A percentile compares a stretch with the other conserved stretches of the same genome.
phyloP scores from a whole-genome alignment of 805 yeast genomes.

The Starmerella stellata region DNA sequence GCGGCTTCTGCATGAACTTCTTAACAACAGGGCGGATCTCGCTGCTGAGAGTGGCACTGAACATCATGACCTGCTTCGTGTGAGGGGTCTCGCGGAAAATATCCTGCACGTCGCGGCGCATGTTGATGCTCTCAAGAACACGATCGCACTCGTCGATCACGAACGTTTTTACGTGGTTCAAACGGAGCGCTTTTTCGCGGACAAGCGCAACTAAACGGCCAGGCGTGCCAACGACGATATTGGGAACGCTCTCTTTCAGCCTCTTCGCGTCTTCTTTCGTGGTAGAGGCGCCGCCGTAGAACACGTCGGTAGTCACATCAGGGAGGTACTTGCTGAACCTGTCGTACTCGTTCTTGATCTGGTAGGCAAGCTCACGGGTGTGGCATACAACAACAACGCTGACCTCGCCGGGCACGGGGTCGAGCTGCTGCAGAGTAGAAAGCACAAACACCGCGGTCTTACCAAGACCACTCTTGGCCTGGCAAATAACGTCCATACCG shows the following conservation, averaged over 20 bases:
- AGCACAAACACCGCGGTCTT: constrained; percentile 95
- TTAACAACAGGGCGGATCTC: constrained; percentile 94
- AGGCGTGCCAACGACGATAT: constrained; percentile 93
- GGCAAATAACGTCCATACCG: constrained; percentile 95
- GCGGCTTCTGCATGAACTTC: constrained; percentile 93
- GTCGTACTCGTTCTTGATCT: constrained; percentile 90
- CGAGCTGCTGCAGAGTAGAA: constrained; percentile 89
- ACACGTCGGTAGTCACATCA: constrained; percentile 88
- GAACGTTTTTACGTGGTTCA: constrained; percentile 78
- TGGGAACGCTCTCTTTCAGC: constrained; percentile 86
- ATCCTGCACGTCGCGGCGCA: constrained; percentile 98
- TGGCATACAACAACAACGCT: constrained; percentile 90
- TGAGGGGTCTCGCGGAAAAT: constrained; percentile 94
- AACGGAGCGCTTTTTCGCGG: constrained; percentile 72
- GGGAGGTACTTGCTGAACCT: constrained; percentile 98
- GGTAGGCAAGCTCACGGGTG: constrained; percentile 97
- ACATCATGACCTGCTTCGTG: constrained; percentile 98
- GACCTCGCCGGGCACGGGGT: constrained; percentile 93
- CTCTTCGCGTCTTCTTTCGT: constrained; percentile 61
- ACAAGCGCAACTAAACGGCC: constrained; percentile 92
- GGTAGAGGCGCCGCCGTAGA: constrained; percentile 88
- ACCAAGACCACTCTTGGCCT: constrained; percentile 99
- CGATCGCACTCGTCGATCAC: constrained; percentile 98
- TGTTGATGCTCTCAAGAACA: constrained; percentile 74
- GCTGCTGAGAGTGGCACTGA: constrained; percentile 84